Percentiles rank a stretch among this genome's conserved stretches.
phyloP scores from a whole-genome alignment of 2,329 filamentous ascomycete genomes.

The Neurospora sp. region DNA sequence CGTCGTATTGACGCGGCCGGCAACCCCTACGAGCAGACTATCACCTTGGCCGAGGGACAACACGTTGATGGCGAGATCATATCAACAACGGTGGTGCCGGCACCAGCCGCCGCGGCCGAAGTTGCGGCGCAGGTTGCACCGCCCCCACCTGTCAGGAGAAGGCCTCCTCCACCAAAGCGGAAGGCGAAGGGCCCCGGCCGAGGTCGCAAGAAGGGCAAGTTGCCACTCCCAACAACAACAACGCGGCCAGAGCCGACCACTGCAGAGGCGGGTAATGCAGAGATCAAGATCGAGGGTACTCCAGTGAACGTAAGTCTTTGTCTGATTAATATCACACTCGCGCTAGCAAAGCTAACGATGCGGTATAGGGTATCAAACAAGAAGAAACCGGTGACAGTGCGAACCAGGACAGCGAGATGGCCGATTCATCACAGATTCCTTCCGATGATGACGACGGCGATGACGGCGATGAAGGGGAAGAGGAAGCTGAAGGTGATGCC shows the following conservation, averaged over 20 bases:
- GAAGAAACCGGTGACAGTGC: constrained; percentile 34
- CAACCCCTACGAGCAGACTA: constrained; percentile 75
- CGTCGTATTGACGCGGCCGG: constrained; percentile 68
- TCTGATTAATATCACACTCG: not conserved
- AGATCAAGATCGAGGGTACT: constrained; percentile 28
- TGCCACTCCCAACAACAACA: constrained; percentile 27
- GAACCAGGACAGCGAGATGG: constrained; percentile 44
- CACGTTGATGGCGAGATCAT: constrained; percentile 74
- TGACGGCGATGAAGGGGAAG: constrained; percentile 35
- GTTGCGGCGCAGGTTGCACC: constrained; percentile 30
- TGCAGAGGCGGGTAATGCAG: constrained; percentile 22
- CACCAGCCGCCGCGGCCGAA: constrained; percentile 50
- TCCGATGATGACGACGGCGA: constrained; percentile 40
- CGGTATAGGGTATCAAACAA: constrained; percentile 28
- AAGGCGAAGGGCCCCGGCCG: constrained; percentile 72
- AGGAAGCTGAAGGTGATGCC: constrained; percentile 24
- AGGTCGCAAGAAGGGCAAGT: constrained; percentile 69
- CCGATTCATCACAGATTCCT: constrained; percentile 38
- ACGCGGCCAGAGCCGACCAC: constrained; percentile 27
- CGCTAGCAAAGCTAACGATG: constrained; percentile 11
- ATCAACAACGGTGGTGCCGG: constrained; percentile 44
- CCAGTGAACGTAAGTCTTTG: constrained; percentile 29
- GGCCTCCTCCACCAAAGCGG: constrained; percentile 68
- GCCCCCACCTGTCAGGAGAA: constrained; percentile 40
- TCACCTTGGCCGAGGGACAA: constrained; percentile 72